Evolutionary conservation across 1,284 basidiomycete genomes (phyloP), one percentile per base, ranked within the genome.

Genomic region (Naganishia sp.): DNA sequence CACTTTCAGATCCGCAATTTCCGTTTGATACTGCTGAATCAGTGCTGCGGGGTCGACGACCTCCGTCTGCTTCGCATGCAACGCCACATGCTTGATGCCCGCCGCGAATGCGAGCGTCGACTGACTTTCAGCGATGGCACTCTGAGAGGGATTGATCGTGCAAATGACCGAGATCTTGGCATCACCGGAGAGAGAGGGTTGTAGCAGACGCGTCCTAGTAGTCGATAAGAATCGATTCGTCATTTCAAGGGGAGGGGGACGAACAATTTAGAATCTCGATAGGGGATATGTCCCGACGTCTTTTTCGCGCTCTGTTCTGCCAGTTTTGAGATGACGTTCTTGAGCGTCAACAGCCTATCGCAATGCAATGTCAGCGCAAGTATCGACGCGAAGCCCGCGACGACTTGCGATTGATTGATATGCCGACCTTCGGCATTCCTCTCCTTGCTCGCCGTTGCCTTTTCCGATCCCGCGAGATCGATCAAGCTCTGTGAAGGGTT

Each of bases 391-490:
- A 39, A 9, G 36, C 0, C 36, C 36, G 13, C 36, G 3, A 39
- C 23, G 5, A 68, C 73, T 65, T 46, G 75, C 77, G 76, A 78
- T 65, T 78, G 78, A 73, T 95, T 95, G 79, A 96, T 97, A 75
- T 93, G 94, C 75, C 90, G 91, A 31, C 94, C 94, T 79, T 97
- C 94, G 63, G 88, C 84, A 28, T 93, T 92, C 61, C 94, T 82
- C 67, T 95, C 92, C 77, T 92, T 94, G 79, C 94, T 92, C 9
- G 89, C 90, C 2, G 94, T 95, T 2, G 94, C 93, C 77, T 90
- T 93, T 77, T 99, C 95, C 0, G 92, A 95, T 0, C 95, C 95
- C 53, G 95, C 95, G n/a, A 99, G 83, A 83, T 99, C 94, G 69
- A 96, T 94, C 53, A 96, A 83, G 77, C 86, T 90, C 84, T 92